Evolutionary conservation across 2,329 filamentous ascomycete species (phyloP), one percentile per base, ranked within the genome.

Genomic region (Colletotrichum abscissum): DNA sequence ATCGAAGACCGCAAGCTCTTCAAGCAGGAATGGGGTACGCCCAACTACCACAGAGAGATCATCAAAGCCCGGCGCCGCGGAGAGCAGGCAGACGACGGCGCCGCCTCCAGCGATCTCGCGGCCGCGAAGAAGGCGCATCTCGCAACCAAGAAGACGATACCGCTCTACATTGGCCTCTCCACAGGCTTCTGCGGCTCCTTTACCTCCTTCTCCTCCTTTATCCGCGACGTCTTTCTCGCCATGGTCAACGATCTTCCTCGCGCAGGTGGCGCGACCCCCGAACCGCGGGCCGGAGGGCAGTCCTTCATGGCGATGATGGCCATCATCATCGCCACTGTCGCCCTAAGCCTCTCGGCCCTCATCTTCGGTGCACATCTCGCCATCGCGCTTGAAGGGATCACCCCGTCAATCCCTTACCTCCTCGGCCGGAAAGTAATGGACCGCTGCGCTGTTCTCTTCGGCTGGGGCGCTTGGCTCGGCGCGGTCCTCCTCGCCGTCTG

Each of bases 111-210:
- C 19, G 83, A 88, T 68, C 76, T 87, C 4, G 80, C 81, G 7
- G 84, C 86, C 3, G 86, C 86, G 5, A 88, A 87, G 77, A 89
- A 92, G 78, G 87, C 86, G 1, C 90, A 93, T 79, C 81, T 88
- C 49, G 86, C 91, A 5, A 84, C 87, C 33, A 98, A 98, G 80
- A 97, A 97, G 85, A 94, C 93, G 0, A 93, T 97, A 33, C 95
- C 96, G 0, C 86, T 98, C 0, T 98, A 97, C 79, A 93, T 97
- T 72, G 95, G 94, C 63, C 89, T 98, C 6, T 90, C 94, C 0
- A 97, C 93, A 0, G 96, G 93, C 12, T 97, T 97, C 81, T 97
- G 95, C 78, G 94, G 96, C 74, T 95, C 93, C 76, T 94, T 97
- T 78, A 98, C 95, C 0, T 95, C 93, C 11, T 98, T 98, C 82